Evolutionary conservation across 352 stramenopile species (phyloP), one percentile per base, ranked within the genome.

Genomic region (Phytophthora foliorum): DNA sequence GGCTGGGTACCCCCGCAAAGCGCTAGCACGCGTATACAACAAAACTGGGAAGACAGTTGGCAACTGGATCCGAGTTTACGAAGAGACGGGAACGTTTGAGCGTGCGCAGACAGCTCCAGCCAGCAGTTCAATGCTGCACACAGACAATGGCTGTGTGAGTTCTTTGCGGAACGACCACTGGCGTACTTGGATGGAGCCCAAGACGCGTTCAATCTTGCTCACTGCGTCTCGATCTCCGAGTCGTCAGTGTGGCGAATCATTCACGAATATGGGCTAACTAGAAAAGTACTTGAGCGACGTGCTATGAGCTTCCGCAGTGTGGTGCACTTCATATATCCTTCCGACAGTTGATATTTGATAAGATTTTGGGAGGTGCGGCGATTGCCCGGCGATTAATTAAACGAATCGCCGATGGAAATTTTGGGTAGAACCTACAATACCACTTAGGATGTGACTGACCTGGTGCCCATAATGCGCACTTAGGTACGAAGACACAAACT

Each of bases 161-260:
- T 44, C 2, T 44, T 44, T n/a, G 14, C 32, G 11, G 32, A 38
- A 16, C 32, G 32, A 13, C 32, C 32, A 38, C 8, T 38, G 6
- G 38, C 36, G 34, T 59, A 59, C 11, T 34, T 50, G 10, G 38
- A 53, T 45, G 54, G 45, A 45, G 27, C 8, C 7, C 54, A 44
- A 52, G 39, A 62, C 10, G 27, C 11, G 9, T 53, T 62, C 41
- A 29, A 32, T 17, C 17, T 5, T 21, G 27, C 14, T 13, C 39
- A 53, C 9, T 14, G 9, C 4, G 11, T 60, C 39, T 41, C 53
- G 16, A 52, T 60, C 6, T 52, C 39, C 13, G 42, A 42, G 17
- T 27, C 53, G 21, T 60, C 53, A 29, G 53, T 42, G 14, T 60
- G 53, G 53, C 11, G 53, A 42, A 60, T 60, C n/a, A 51, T 60